Percentiles rank a stretch among this genome's conserved stretches.
These are phyloP conservation scores for Dalbergia cultrata DNA, from an alignment of 306 rosid genomes.

Conservation along the genomic window DNA sequence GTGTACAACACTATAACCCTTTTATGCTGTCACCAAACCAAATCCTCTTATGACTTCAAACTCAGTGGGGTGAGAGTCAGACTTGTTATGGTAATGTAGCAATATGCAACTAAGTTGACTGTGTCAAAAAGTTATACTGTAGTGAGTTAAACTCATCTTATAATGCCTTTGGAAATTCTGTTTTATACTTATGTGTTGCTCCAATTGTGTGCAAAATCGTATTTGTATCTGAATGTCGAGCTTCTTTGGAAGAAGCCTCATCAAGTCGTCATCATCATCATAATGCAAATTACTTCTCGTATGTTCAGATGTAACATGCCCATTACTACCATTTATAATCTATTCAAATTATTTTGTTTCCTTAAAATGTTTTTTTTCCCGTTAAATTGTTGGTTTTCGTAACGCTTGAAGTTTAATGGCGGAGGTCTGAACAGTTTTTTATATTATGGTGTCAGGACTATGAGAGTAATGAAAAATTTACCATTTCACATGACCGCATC, in stretches of 20 bases:
- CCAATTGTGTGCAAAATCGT: neutral
- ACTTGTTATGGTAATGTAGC: too few relatives aligned
- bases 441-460: conserved; percentile 65
- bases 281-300: neutral
- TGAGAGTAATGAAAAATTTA: conserved; percentile 64
- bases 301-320: neutral
- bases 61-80: too few relatives aligned
- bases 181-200: neutral
- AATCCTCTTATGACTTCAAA: too few relatives aligned
- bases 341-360: conserved; percentile 22
- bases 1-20: too few relatives aligned
- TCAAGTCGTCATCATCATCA: neutral
- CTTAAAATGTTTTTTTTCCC: neutral
- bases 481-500: conserved; percentile 62
- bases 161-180: neutral
- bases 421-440: conserved; percentile 20
- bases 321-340: conserved; percentile 7
- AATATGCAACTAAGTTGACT: too few relatives aligned
- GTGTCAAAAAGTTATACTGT: too few relatives aligned
- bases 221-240: neutral
- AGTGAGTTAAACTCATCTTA: too few relatives aligned
- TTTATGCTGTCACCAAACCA: too few relatives aligned
- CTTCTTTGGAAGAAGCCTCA: conserved; percentile 9
- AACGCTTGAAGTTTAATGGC: neutral
- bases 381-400: neutral